Conservation (phyloP, 345 rosid species). For the Reutealis trisperma region DNA sequence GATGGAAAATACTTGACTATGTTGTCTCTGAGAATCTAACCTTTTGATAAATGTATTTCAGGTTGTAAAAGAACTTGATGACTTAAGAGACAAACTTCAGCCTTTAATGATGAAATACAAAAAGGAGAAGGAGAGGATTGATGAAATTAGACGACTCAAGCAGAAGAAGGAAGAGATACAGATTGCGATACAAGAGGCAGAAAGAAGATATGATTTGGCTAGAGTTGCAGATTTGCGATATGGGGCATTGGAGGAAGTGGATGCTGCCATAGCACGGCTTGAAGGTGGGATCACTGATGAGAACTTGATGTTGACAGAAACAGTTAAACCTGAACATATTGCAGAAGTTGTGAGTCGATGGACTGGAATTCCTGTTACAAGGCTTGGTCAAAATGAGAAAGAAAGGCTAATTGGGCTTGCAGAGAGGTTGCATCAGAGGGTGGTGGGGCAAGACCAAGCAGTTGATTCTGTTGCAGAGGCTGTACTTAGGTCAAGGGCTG, state of each 20-base stretch:
- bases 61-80: slow-evolving; percentile 91
- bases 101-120: slow-evolving; percentile 85
- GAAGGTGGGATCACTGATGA: slow-evolving; percentile 61
- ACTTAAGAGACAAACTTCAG: slow-evolving; percentile 86
- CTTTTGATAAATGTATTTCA: slow-evolving; percentile 12
- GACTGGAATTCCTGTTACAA: slow-evolving; percentile 91
- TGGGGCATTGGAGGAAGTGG: slow-evolving; percentile 85
- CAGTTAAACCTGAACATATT: slow-evolving; percentile 86
- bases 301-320: slow-evolving; percentile 76
- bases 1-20: background rate
- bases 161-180: slow-evolving; percentile 79
- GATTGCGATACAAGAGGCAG: slow-evolving; percentile 78
- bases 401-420: slow-evolving; percentile 75
- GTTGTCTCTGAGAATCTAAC: background rate
- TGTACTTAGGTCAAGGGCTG: slow-evolving; percentile 81
- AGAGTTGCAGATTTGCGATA: slow-evolving; percentile 86
- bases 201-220: slow-evolving; percentile 83
- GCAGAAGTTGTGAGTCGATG: slow-evolving; percentile 93
- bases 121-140: slow-evolving; percentile 87
- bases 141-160: slow-evolving; percentile 78
- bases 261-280: slow-evolving; percentile 61
- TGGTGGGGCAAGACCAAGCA: slow-evolving; percentile 86
- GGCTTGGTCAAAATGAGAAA: slow-evolving; percentile 88
- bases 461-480: slow-evolving; percentile 84
- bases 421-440: slow-evolving; percentile 76